phyloP scores from a whole-genome alignment of 2,329 filamentous ascomycete genomes.

The Aspergillus sp. region DNA sequence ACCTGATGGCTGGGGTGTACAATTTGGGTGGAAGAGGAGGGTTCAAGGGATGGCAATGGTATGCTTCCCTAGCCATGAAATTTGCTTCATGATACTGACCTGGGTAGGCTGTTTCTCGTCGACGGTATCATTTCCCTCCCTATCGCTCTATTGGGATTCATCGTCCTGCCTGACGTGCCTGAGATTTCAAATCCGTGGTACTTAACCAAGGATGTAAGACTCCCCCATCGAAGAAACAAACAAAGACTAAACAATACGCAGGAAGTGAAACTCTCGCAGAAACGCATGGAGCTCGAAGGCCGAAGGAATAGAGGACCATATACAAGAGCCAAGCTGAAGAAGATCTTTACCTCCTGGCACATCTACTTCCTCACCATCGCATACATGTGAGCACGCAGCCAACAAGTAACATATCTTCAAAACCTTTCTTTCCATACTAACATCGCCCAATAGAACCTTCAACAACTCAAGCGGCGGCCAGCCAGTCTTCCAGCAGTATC shows the following conservation, averaged over 20 bases:
- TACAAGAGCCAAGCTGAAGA: slow-evolving; percentile 54
- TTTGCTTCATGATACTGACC: neutral
- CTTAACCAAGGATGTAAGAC: slow-evolving; percentile 38
- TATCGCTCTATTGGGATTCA: slow-evolving; percentile 51
- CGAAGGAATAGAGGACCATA: slow-evolving; percentile 47
- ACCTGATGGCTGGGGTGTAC: slow-evolving; percentile 56
- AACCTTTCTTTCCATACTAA: too few relatives aligned
- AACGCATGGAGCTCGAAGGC: slow-evolving; percentile 53
- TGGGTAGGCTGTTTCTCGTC: slow-evolving; percentile 50
- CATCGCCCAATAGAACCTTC: slow-evolving; percentile 46
- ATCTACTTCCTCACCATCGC: slow-evolving; percentile 59
- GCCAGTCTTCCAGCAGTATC: slow-evolving; percentile 56
- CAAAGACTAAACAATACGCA: slow-evolving; percentile 4
- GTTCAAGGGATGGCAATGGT: slow-evolving; percentile 55
- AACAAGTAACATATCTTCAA: too few relatives aligned
- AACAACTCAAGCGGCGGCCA: slow-evolving; percentile 58
- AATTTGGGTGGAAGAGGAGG: slow-evolving; percentile 49
- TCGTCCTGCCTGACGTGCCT: slow-evolving; percentile 51
- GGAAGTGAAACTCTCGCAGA: slow-evolving; percentile 48
- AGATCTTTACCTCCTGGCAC: slow-evolving; percentile 65
- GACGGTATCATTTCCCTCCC: slow-evolving; percentile 56
- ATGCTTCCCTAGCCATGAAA: neutral
- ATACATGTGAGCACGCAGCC: slow-evolving; percentile 48
- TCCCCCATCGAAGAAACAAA: neutral
- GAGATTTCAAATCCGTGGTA: slow-evolving; percentile 53